A percentile compares a stretch with the other conserved stretches of the same genome.
Conservation (phyloP, 495 filamentous ascomycete genomes). For the Aspergillus biplanus region DNA sequence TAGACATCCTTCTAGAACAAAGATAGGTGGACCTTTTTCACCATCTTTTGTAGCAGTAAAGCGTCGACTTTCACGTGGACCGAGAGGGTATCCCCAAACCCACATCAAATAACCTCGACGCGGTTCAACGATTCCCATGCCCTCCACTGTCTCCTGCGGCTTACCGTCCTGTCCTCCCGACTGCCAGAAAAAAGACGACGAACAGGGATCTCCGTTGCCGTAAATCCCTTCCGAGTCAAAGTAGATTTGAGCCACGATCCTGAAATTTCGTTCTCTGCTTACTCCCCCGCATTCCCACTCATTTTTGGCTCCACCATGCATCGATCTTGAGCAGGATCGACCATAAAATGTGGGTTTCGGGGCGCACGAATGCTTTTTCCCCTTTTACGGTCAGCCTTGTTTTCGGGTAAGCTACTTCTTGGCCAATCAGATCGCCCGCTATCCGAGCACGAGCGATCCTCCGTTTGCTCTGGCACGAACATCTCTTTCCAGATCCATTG, state of each 20-base stretch:
- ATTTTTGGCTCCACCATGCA: neutral
- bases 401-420: neutral
- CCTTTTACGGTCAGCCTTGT: neutral
- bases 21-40: too few species aligned
- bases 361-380: neutral
- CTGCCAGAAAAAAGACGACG: neutral
- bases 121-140: too few species aligned
- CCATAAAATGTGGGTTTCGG: neutral
- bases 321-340: neutral
- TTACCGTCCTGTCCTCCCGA: neutral
- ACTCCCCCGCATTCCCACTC: neutral
- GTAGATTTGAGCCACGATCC: neutral
- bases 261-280: neutral
- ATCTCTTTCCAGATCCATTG: neutral
- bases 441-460: constrained; percentile 1
- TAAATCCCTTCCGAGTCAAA: neutral
- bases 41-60: too few species aligned
- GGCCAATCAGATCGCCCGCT: neutral
- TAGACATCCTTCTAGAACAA: too few species aligned
- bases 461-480: neutral
- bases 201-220: neutral
- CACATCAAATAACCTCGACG: too few species aligned
- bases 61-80: too few species aligned
- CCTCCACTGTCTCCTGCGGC: neutral
- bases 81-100: too few species aligned